Base-by-base conservation (phyloP, 1,284 basidiomycete genomes). In the Ustilago loliicola region DNA sequence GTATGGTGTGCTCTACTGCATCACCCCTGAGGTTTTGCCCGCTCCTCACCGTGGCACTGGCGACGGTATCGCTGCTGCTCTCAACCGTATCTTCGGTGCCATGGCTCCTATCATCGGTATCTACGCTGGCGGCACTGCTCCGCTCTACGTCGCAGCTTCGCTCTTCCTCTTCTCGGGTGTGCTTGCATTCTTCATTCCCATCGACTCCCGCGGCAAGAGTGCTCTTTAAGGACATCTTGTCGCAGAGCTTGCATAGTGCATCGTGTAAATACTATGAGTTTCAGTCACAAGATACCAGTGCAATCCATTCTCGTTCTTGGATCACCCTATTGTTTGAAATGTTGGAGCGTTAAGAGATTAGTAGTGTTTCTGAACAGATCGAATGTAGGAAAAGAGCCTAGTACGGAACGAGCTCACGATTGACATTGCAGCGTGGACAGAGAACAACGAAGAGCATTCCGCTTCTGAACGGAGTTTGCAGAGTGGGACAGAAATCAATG, bases 31-130 rank as follows among this genome's bases (percentile, higher is more conserved):
- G 61, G 58, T 75, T 2, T 78, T 85, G 59, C 85, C 85, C 2
- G 84, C 83, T 58, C 85, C 85, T 10, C 67, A 80, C 21, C 83
- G 85, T 11, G 85, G 85, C 3, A 85, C 84, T 2, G 85, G 82
- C 19, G 85, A 86, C 34, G 85, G 82, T 11, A 78, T 86, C 40
- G 81, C 79, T 6, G 75, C 83, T 1, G 74, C 77, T 11, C 63
- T 85, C 30, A 86, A 86, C 76, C 72, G 85, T 15, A 15, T 86
- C 25, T 80, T 80, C 32, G 85, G 85, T 59, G 55, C 79, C 3
- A 64, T 86, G 62, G 80, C 85, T 17, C 81, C 85, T 13, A 82
- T 85, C 64, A 85, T 86, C 47, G 72, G 78, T 13, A 82, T 85
- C 45, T 85, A 83, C 64, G 67, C 77, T 0, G 55, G 57, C 2